These are phyloP conservation scores for Skeletonema tropicum DNA, from an alignment of 108 stramenopile species.

Conservation along the genomic window DNA sequence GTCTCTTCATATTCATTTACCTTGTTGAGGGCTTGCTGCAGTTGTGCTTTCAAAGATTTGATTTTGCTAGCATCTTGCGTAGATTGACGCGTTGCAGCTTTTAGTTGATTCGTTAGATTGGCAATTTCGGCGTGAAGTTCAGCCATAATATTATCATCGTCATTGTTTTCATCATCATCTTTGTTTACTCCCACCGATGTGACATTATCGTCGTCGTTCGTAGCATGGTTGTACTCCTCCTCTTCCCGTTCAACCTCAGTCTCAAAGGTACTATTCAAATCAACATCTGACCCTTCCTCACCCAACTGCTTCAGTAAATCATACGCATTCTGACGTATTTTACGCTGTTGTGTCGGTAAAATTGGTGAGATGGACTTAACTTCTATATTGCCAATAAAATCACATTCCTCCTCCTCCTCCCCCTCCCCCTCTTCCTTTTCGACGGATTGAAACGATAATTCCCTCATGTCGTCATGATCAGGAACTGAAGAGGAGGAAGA, in stretches of 20 bases:
- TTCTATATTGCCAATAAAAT: not conserved
- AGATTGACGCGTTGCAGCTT: not conserved
- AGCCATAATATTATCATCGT: not conserved
- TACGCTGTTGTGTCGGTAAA: not conserved
- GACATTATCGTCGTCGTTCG: not conserved
- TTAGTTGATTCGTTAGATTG: not conserved
- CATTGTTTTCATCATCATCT: not conserved
- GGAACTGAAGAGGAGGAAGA: not conserved
- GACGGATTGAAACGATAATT: not conserved
- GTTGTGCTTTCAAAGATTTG: not conserved
- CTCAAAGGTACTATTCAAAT: not conserved
- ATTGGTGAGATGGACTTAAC: not conserved
- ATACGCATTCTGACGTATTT: not conserved
- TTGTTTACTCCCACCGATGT: not conserved
- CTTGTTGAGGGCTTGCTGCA: not conserved
- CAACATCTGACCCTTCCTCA: not conserved
- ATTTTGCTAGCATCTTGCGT: not conserved
- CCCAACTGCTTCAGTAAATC: not conserved
- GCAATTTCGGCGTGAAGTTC: not conserved
- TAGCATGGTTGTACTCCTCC: not conserved
- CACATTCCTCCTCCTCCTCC: not conserved
- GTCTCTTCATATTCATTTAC: not conserved
- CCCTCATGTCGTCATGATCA: not conserved
- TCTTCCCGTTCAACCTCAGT: not conserved
- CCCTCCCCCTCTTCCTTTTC: too few relatives aligned